These are phyloP conservation scores for Parietichytrium sp. DNA, from an alignment of 108 stramenopile genomes.

Conservation along the genomic window DNA sequence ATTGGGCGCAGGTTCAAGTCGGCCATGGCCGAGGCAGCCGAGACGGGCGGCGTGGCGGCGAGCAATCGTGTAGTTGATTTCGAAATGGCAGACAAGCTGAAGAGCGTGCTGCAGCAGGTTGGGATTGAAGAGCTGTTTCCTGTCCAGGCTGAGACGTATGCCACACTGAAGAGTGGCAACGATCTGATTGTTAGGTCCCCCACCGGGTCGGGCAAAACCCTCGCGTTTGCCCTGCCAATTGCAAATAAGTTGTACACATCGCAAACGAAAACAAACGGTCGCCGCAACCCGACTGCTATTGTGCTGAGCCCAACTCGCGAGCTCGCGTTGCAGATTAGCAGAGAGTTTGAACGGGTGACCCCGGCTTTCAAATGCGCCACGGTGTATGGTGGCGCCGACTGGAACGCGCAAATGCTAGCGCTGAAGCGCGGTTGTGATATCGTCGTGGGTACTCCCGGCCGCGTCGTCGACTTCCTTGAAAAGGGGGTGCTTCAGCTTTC, in stretches of 20 bases:
- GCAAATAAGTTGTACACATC: neutral
- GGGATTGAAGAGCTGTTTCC: conserved; percentile 37
- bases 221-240: conserved; percentile 40
- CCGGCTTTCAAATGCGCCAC: conserved; percentile 72
- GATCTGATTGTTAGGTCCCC: conserved; percentile 37
- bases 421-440: conserved; percentile 83
- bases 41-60: no score
- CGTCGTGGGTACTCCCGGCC: conserved; percentile 95
- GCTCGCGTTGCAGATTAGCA: conserved; percentile 92
- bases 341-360: conserved; percentile 64
- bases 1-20: no score
- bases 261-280: neutral
- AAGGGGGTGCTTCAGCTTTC: conserved; percentile 80
- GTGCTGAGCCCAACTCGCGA: conserved; percentile 97
- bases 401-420: conserved; percentile 79
- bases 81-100: neutral
- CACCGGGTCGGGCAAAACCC: conserved; percentile 44
- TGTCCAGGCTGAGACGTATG: conserved; percentile 11
- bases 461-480: conserved; percentile 91
- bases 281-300: conserved; percentile 49
- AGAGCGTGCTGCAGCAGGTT: neutral
- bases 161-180: neutral
- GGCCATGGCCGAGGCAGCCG: no score
- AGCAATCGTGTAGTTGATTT: neutral
- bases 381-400: conserved; percentile 95